Conservation (phyloP, 768 basidiomycete species). For the Pisolithus tinctorius region DNA sequence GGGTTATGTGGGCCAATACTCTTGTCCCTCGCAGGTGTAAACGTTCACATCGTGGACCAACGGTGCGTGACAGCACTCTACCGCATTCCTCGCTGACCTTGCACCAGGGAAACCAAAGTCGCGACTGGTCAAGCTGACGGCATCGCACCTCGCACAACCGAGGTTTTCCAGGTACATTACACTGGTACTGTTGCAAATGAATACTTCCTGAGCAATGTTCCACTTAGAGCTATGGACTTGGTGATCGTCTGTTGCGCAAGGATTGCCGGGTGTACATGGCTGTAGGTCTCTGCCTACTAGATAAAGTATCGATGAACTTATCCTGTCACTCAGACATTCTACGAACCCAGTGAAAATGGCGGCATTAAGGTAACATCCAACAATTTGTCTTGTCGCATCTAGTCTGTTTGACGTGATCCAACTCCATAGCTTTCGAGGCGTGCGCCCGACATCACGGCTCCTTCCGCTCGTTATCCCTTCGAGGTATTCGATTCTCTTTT, state of each 20-base stretch:
- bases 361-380: slow-evolving; percentile 46
- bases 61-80: slow-evolving; percentile 19
- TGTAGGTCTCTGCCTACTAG: slow-evolving; percentile 31
- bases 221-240: slow-evolving; percentile 66
- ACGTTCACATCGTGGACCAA: slow-evolving; percentile 34
- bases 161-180: slow-evolving; percentile 38
- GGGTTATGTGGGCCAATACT: not conserved
- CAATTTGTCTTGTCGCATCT: not conserved
- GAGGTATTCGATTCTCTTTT: slow-evolving; percentile 36
- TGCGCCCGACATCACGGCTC: slow-evolving; percentile 51
- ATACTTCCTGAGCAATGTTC: not conserved
- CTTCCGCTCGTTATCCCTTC: slow-evolving; percentile 62
- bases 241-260: slow-evolving; percentile 51
- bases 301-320: not conserved
- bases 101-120: slow-evolving; percentile 11
- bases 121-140: slow-evolving; percentile 24
- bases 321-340: slow-evolving; percentile 52
- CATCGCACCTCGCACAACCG: slow-evolving; percentile 23
- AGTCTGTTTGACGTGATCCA: not conserved
- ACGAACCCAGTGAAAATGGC: slow-evolving; percentile 55
- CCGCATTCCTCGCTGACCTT: not conserved
- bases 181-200: not conserved
- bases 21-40: not conserved
- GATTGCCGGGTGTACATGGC: slow-evolving; percentile 63
- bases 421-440: slow-evolving; percentile 50